A percentile compares a stretch with the other conserved stretches of the same genome.
Conservation (phyloP, 371 early-diverging fungal genomes). For the Mortierella sp. region DNA sequence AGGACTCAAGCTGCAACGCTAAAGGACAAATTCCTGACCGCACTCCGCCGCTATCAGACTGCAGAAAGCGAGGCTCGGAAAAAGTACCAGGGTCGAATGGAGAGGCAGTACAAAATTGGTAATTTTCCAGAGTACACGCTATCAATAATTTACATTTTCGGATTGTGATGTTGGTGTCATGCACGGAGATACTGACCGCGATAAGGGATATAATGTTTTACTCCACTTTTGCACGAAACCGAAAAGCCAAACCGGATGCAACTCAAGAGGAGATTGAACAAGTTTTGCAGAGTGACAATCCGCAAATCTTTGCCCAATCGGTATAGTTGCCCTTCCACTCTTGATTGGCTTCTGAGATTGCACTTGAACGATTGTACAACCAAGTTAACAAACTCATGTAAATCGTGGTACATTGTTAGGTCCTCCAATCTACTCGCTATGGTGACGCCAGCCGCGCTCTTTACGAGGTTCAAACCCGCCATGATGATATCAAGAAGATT, state of each 20-base stretch:
- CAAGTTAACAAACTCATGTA: not conserved
- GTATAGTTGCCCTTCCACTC: slow-evolving; percentile 51
- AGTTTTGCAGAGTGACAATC: slow-evolving; percentile 80
- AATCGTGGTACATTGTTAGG: slow-evolving; percentile 51
- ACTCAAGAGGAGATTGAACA: slow-evolving; percentile 85
- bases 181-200: too few relatives aligned
- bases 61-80: slow-evolving; percentile 85
- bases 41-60: slow-evolving; percentile 85
- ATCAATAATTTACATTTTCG: not conserved
- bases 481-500: slow-evolving; percentile 90
- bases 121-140: slow-evolving; percentile 2
- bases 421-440: slow-evolving; percentile 79
- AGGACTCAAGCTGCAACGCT: slow-evolving; percentile 73
- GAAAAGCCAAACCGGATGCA: slow-evolving; percentile 85
- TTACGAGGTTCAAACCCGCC: slow-evolving; percentile 87
- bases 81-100: slow-evolving; percentile 87
- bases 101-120: slow-evolving; percentile 90
- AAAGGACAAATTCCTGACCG: slow-evolving; percentile 86
- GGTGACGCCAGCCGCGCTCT: slow-evolving; percentile 87
- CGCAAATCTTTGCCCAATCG: slow-evolving; percentile 89
- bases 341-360: not conserved
- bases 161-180: too few relatives aligned
- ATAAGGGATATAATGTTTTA: not conserved
- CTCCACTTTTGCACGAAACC: not conserved
- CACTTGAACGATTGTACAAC: not conserved